Evolutionary conservation across 179 eudicot species (phyloP), one percentile per base, ranked within the genome.

Genomic region (Heliamphora pulchella): DNA sequence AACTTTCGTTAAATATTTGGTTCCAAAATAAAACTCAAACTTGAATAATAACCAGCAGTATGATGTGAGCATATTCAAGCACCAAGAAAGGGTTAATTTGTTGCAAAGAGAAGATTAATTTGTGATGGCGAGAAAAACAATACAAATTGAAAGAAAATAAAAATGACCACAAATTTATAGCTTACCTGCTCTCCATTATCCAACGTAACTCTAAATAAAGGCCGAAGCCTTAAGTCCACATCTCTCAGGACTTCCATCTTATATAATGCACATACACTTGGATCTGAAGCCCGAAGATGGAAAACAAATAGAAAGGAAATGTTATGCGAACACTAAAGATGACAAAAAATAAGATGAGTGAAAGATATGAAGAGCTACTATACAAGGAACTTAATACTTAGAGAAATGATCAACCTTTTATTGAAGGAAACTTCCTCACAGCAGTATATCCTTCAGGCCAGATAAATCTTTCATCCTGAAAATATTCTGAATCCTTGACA

Each of bases 371-470:
- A 61, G 39, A 20, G 55, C 18, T 61, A 17, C 53, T 53, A 54
- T 58, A 8, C 22, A 79, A 59, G 59, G 22, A 76, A 75, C 53
- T 65, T 11, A 18, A 53, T 75, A 78, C 55, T 71, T 18, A 51
- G 70, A 76, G 46, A 63, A 80, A 81, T 62, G 57, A 61, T n/a
- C 55, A 68, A 88, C 92, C 91, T 88, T 82, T 70, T 77, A 86
- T 61, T 58, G 93, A 90, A 83, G 82, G 77, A 80, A 87, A 87
- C 88, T 83, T 90, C 85, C 93, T 87, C 22, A 82, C 79, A 84
- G 90, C 91, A 83, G 87, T 87, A 80, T 90, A 90, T 54, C 93
- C 93, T 81, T 78, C 85, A 44, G 93, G 93, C 85, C 91, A 90
- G 75, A 82, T 85, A 71, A 76, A 87, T 86, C 59, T 82, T 39